A percentile compares a stretch with the other conserved stretches of the same genome.
Conservation (phyloP, 2,329 filamentous ascomycete species). For the Ophiostoma ulmi region DNA sequence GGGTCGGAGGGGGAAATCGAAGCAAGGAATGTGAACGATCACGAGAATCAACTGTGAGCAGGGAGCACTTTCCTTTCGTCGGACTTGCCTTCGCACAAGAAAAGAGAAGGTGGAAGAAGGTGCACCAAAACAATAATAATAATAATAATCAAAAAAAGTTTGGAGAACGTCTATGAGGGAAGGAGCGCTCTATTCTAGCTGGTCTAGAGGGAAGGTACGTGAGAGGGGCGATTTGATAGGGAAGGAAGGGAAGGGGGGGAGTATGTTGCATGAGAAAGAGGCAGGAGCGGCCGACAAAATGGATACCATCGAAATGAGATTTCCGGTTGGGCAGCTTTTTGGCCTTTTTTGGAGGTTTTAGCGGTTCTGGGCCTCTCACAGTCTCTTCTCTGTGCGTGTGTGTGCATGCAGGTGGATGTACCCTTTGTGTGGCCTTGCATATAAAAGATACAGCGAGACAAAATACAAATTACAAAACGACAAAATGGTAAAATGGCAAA, state of each 20-base stretch:
- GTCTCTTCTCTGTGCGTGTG: constrained; percentile 3
- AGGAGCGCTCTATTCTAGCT: constrained; percentile 21
- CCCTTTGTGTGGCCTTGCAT: neutral
- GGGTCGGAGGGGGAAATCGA: neutral
- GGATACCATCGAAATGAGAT: constrained; percentile 27
- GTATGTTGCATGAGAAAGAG: constrained; percentile 23
- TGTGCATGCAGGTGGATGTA: neutral
- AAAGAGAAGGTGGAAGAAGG: constrained; percentile 13
- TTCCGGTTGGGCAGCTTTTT: constrained; percentile 27
- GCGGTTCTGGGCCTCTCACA: constrained; percentile 9
- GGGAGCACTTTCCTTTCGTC: constrained; percentile 17
- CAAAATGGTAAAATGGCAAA: constrained; percentile 15
- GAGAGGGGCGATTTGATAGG: constrained; percentile 29
- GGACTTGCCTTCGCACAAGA: constrained; percentile 11
- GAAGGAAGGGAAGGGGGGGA: constrained; percentile 18
- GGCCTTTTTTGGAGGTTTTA: constrained; percentile 12
- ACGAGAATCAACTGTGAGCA: constrained; percentile 9
- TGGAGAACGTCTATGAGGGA: constrained; percentile 21
- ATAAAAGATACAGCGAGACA: neutral
- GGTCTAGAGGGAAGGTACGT: constrained; percentile 23
- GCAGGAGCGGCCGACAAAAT: constrained; percentile 25
- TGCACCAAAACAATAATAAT: constrained; percentile 13
- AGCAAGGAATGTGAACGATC: constrained; percentile 14
- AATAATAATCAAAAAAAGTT: constrained; percentile 11
- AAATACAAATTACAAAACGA: neutral